Evolutionary conservation across 768 basidiomycete genomes (phyloP).

Genomic region (Calocybe gangraenosa): DNA sequence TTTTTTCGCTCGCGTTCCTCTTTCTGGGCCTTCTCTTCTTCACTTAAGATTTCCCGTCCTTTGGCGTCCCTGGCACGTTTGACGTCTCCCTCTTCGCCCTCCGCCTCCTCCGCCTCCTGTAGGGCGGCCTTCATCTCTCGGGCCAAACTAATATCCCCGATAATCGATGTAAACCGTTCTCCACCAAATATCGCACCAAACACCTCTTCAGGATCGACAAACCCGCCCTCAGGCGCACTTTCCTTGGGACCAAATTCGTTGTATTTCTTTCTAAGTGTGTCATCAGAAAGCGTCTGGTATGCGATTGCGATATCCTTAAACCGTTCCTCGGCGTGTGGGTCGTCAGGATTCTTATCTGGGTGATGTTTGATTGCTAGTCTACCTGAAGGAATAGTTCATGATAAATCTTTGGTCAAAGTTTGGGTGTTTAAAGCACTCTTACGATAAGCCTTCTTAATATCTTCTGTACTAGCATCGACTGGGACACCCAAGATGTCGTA

Average conservation of each 20-base stretch:
- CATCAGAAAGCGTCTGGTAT: conserved; percentile 82
- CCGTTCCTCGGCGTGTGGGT: conserved; percentile 80
- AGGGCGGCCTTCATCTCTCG: conserved; percentile 90
- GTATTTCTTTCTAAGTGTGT: conserved; percentile 73
- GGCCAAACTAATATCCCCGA: conserved; percentile 84
- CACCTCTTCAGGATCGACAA: conserved; percentile 81
- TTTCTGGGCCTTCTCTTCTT: conserved; percentile 69
- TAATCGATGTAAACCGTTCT: conserved; percentile 80
- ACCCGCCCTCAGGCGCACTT: conserved; percentile 79
- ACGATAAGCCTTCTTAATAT: conserved; percentile 92
- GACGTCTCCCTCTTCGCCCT: conserved; percentile 46
- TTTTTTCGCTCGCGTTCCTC: conserved; percentile 71
- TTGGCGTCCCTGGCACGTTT: conserved; percentile 54
- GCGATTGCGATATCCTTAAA: conserved; percentile 91
- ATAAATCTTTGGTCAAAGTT: neutral
- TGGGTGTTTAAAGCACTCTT: conserved; percentile 19
- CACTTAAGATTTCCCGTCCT: conserved; percentile 48
- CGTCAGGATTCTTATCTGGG: conserved; percentile 89
- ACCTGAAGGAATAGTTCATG: conserved; percentile 36
- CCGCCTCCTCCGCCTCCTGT: conserved; percentile 79
- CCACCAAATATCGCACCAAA: conserved; percentile 88
- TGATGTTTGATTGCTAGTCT: conserved; percentile 87
- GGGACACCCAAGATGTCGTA: conserved; percentile 82
- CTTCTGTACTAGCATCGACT: conserved; percentile 72
- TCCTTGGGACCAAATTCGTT: conserved; percentile 89